These are phyloP conservation scores for Halophytophthora polymorphica DNA, from an alignment of 352 stramenopile species.

Conservation along the genomic window DNA sequence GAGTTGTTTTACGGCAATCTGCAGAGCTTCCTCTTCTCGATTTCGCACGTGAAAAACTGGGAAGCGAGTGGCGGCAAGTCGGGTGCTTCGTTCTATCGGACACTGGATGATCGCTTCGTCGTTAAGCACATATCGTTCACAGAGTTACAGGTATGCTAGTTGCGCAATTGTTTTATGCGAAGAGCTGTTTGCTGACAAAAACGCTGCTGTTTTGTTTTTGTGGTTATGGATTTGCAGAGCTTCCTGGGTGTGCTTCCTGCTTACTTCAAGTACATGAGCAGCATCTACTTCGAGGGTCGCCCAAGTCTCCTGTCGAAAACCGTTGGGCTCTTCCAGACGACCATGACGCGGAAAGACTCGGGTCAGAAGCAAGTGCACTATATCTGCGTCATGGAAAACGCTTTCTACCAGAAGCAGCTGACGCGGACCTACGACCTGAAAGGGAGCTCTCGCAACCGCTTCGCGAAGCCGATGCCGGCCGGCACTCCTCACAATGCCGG, in stretches of 20 bases:
- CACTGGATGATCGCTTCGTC: slow-evolving; percentile 95
- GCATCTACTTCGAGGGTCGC: slow-evolving; percentile 94
- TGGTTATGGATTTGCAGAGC: slow-evolving; percentile 35
- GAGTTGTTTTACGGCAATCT: slow-evolving; percentile 82
- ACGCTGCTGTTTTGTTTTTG: not conserved
- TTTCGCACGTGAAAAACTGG: slow-evolving; percentile 86
- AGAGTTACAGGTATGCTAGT: slow-evolving; percentile 92
- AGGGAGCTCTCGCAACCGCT: slow-evolving; percentile 94
- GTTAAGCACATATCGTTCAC: slow-evolving; percentile 98
- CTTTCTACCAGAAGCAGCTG: slow-evolving; percentile 95
- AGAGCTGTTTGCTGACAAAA: not conserved
- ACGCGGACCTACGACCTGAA: slow-evolving; percentile 98
- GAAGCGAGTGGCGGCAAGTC: slow-evolving; percentile 96
- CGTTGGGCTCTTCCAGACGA: slow-evolving; percentile 97
- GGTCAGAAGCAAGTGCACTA: slow-evolving; percentile 89
- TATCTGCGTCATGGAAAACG: slow-evolving; percentile 96
- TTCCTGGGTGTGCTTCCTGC: slow-evolving; percentile 72
- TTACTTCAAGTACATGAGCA: slow-evolving; percentile 98
- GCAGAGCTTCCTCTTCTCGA: slow-evolving; percentile 73
- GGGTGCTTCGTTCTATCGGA: slow-evolving; percentile 94
- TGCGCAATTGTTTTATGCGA: not conserved
- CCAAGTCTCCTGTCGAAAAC: slow-evolving; percentile 96
- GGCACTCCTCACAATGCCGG: slow-evolving; percentile 22
- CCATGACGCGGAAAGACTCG: slow-evolving; percentile 90
- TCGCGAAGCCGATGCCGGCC: slow-evolving; percentile 51